These are phyloP conservation scores for Termitomyces bulborhizus DNA, from an alignment of 768 basidiomycete genomes.

Conservation along the genomic window DNA sequence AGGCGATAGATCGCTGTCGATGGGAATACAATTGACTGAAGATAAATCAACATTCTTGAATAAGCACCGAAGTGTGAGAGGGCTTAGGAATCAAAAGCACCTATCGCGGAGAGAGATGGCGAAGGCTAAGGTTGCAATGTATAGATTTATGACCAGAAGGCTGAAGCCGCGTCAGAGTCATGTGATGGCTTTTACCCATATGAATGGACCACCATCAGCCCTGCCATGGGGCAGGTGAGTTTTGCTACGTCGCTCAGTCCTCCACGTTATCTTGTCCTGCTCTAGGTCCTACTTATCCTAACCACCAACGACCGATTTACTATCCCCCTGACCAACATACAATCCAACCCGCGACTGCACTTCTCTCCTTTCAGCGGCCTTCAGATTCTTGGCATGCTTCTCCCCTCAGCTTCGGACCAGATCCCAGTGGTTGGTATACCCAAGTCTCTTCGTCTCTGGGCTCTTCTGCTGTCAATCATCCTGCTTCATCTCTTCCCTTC, in stretches of 20 bases:
- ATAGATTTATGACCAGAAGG: too few relatives aligned
- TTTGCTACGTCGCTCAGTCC: constrained; percentile 3
- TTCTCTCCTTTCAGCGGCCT: not conserved
- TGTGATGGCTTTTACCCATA: not conserved
- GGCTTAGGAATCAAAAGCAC: too few relatives aligned
- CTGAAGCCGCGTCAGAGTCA: not conserved
- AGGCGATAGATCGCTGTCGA: too few relatives aligned
- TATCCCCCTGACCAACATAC: not conserved
- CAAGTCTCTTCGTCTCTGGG: not conserved
- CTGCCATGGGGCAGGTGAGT: constrained; percentile 1
- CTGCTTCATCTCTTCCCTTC: not conserved
- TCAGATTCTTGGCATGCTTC: not conserved
- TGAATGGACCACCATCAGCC: constrained; percentile 12
- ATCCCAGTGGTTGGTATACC: constrained; percentile 14
- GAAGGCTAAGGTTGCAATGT: too few relatives aligned
- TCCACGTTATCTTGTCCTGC: not conserved
- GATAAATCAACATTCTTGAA: too few relatives aligned
- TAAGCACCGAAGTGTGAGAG: too few relatives aligned
- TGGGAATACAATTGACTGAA: too few relatives aligned
- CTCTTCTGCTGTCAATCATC: not conserved
- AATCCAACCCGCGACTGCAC: not conserved
- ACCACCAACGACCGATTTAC: not conserved
- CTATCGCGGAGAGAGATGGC: too few relatives aligned
- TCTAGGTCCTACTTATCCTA: not conserved
- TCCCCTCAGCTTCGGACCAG: constrained; percentile 2